Percentiles rank a stretch among this genome's conserved stretches.
phyloP scores from a whole-genome alignment of 768 basidiomycete species.

The Lyophyllum atratum region DNA sequence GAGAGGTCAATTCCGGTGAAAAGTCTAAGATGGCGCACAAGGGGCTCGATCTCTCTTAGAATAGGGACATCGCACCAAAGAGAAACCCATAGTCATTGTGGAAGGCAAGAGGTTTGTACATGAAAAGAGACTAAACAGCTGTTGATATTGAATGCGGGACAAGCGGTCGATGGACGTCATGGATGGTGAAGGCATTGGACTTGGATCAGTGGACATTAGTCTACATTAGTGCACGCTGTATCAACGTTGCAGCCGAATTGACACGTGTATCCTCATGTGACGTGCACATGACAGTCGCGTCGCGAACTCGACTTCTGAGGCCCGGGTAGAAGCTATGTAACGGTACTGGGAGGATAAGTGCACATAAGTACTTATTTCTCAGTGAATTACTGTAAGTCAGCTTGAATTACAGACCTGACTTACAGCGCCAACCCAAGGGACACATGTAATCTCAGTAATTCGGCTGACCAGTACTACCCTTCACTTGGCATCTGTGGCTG shows the following conservation, averaged over 20 bases:
- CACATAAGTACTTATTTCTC: neutral
- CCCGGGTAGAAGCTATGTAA: neutral
- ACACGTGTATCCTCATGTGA: too few relatives aligned
- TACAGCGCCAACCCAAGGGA: neutral
- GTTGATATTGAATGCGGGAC: too few relatives aligned
- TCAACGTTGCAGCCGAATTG: too few relatives aligned
- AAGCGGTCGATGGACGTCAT: too few relatives aligned
- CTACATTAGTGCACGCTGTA: too few relatives aligned
- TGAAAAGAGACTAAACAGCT: too few relatives aligned
- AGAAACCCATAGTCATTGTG: too few relatives aligned
- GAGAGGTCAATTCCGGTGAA: neutral
- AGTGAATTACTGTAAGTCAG: neutral
- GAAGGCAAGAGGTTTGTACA: too few relatives aligned
- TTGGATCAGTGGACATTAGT: too few relatives aligned
- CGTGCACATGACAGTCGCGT: neutral
- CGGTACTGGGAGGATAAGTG: neutral
- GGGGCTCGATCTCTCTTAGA: neutral
- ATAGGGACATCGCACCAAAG: neutral
- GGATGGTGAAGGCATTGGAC: too few relatives aligned
- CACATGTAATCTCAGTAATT: neutral
- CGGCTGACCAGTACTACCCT: neutral
- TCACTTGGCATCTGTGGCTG: neutral
- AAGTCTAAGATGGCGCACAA: neutral
- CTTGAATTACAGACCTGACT: neutral
- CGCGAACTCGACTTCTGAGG: neutral